phyloP scores from a whole-genome alignment of 2,329 filamentous ascomycete genomes.

The Trichoderma breve region DNA sequence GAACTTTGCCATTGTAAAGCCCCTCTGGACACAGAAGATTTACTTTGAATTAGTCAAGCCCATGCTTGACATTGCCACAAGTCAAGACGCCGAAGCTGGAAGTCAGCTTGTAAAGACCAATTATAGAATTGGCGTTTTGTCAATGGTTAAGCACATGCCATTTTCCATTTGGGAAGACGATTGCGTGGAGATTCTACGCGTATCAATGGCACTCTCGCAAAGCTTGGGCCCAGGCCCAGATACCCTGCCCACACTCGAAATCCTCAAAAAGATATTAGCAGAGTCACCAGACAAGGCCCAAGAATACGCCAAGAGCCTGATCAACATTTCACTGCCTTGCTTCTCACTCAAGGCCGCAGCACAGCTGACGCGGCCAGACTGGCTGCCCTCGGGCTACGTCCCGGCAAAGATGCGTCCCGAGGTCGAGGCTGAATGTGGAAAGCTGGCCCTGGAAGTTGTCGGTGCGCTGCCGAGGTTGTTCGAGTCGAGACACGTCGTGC shows the following conservation, averaged over 20 bases:
- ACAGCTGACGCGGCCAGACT: conserved; percentile 28
- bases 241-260: conserved; percentile 46
- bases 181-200: conserved; percentile 44
- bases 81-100: conserved; percentile 30
- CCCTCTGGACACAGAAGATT: conserved; percentile 49
- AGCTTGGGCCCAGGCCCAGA: conserved; percentile 44
- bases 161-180: conserved; percentile 54
- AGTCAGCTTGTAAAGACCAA: conserved; percentile 36
- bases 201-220: conserved; percentile 48
- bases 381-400: conserved; percentile 33
- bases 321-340: conserved; percentile 45
- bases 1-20: conserved; percentile 44
- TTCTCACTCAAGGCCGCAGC: conserved; percentile 32
- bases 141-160: conserved; percentile 49
- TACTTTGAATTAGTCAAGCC: conserved; percentile 48
- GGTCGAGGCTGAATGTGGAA: conserved; percentile 41
- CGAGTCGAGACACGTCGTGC: conserved; percentile 47
- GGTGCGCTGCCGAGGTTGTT: conserved; percentile 47
- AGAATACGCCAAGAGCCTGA: conserved; percentile 49
- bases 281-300: conserved; percentile 46
- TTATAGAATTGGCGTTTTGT: conserved; percentile 48
- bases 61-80: conserved; percentile 43
- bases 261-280: conserved; percentile 48
- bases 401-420: conserved; percentile 22
- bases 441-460: conserved; percentile 48